phyloP scores from a whole-genome alignment of 106 monocot genomes.

The Hemerocallis citrina region DNA sequence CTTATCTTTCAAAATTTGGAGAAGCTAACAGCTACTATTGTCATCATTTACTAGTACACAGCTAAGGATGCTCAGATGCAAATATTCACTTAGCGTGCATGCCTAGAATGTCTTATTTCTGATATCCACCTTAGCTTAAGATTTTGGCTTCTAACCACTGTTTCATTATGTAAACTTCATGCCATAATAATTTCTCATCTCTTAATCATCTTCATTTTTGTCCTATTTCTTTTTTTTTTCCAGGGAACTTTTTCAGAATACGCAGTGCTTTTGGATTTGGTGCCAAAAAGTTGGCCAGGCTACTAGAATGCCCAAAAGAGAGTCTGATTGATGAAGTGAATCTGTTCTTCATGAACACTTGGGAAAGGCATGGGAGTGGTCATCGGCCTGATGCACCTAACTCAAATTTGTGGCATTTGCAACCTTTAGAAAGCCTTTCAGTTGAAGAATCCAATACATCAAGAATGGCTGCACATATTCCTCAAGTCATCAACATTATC shows the following conservation, averaged over 20 bases:
- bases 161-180: no score
- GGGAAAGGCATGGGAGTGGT: conserved; percentile 69
- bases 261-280: conserved; percentile 88
- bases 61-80: no score
- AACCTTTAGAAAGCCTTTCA: conserved; percentile 12
- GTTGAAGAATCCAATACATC: conserved; percentile 11
- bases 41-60: no score
- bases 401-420: conserved; percentile 8
- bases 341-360: conserved; percentile 84
- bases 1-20: no score
- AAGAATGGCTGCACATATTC: conserved; percentile 18
- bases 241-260: conserved; percentile 73
- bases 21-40: no score
- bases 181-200: no score
- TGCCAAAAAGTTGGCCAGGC: conserved; percentile 53
- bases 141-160: no score
- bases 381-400: conserved; percentile 61
- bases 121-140: no score
- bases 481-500: conserved; percentile 11
- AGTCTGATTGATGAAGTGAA: conserved; percentile 53
- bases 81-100: no score
- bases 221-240: no score
- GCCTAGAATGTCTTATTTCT: no score
- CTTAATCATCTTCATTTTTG: no score
- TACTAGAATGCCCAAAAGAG: conserved; percentile 65